phyloP scores from a whole-genome alignment of 768 basidiomycete species.

The Lactarius pseudohatsudake region DNA sequence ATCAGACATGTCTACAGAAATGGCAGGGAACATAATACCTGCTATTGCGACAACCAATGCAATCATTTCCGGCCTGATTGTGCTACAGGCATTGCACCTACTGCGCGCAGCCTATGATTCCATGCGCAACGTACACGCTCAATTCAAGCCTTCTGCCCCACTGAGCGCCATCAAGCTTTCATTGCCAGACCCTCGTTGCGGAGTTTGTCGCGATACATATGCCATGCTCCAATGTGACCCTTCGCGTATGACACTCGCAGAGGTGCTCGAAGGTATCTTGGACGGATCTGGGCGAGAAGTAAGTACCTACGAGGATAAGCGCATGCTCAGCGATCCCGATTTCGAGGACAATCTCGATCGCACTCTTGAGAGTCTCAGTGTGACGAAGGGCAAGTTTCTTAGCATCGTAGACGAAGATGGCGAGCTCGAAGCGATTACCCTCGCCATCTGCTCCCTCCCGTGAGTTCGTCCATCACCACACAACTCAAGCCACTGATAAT shows the following conservation, averaged over 20 bases:
- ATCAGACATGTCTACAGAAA: conserved; percentile 54
- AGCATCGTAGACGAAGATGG: conserved; percentile 88
- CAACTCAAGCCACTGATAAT: neutral
- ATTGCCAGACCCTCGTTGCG: conserved; percentile 74
- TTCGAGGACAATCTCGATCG: conserved; percentile 86
- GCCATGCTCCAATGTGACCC: conserved; percentile 73
- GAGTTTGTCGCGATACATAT: conserved; percentile 87
- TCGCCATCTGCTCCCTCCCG: conserved; percentile 71
- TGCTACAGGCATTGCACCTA: conserved; percentile 86
- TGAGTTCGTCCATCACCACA: conserved; percentile 41
- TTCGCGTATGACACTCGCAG: conserved; percentile 61
- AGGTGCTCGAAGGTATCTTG: conserved; percentile 68
- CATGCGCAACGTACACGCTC: conserved; percentile 74
- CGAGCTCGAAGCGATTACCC: conserved; percentile 65
- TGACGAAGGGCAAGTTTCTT: conserved; percentile 83
- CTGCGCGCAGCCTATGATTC: conserved; percentile 61
- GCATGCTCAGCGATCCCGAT: conserved; percentile 88
- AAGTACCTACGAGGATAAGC: conserved; percentile 85
- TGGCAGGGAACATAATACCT: conserved; percentile 99
- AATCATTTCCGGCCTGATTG: conserved; percentile 92
- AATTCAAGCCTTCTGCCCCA: conserved; percentile 76
- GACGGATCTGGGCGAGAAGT: conserved; percentile 48
- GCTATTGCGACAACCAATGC: conserved; percentile 99
- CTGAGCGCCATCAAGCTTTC: conserved; percentile 67
- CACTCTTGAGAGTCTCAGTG: conserved; percentile 77